A percentile compares a stretch with the other conserved stretches of the same genome.
Evolutionary conservation across 1,139 yeast species (phyloP).

Genomic region (Debaryomycetaceae sp.): DNA sequence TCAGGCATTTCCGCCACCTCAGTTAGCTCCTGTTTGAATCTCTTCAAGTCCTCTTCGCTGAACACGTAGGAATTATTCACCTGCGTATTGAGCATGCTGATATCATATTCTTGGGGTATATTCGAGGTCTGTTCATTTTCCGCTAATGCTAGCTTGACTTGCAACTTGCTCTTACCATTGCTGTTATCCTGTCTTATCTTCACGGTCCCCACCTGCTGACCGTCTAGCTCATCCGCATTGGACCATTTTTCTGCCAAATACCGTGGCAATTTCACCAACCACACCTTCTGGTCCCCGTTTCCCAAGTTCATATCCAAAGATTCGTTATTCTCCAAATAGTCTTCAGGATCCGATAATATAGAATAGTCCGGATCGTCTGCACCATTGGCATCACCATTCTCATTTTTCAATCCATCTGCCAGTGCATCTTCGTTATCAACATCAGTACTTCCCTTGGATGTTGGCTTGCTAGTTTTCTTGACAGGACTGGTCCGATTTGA

Average conservation of each 20-base stretch:
- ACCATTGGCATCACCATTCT: slow-evolving; percentile 15
- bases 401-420: slow-evolving; percentile 2
- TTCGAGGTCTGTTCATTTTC: slow-evolving; percentile 36
- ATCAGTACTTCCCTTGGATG: slow-evolving; percentile 2
- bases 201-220: slow-evolving; percentile 79
- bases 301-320: slow-evolving; percentile 59
- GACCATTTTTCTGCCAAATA: slow-evolving; percentile 84
- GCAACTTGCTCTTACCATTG: slow-evolving; percentile 37
- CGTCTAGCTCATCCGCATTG: slow-evolving; percentile 56
- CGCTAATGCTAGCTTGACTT: slow-evolving; percentile 58
- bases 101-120: slow-evolving; percentile 82
- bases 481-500: slow-evolving; percentile 13
- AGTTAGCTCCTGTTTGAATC: slow-evolving; percentile 57
- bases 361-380: slow-evolving; percentile 20
- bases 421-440: slow-evolving; percentile 4
- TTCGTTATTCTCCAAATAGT: slow-evolving; percentile 51
- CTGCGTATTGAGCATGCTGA: slow-evolving; percentile 70
- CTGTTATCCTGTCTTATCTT: slow-evolving; percentile 53
- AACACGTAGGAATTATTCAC: slow-evolving; percentile 88
- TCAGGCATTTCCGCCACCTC: slow-evolving; percentile 48
- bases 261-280: slow-evolving; percentile 90
- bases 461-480: slow-evolving; percentile 4
- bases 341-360: slow-evolving; percentile 46
- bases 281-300: slow-evolving; percentile 63
- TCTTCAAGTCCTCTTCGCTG: slow-evolving; percentile 78